These are phyloP conservation scores for Alternaria brassicae DNA, from an alignment of 2,329 filamentous ascomycete species.

Conservation along the genomic window DNA sequence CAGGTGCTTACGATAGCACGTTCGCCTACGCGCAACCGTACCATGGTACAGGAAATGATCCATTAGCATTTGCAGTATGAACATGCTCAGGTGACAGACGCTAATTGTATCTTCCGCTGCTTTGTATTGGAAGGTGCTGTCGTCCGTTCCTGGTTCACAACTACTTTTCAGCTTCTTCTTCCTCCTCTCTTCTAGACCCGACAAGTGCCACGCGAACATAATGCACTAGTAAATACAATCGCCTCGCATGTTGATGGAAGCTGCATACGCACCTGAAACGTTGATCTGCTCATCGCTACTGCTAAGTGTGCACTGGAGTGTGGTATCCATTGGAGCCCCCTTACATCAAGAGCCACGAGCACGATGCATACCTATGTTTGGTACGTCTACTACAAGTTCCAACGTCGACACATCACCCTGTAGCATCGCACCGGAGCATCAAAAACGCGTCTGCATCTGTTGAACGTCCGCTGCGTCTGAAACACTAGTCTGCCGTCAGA, in stretches of 20 bases:
- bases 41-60: background rate
- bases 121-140: background rate
- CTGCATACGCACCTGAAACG: background rate
- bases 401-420: background rate
- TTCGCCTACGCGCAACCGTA: background rate
- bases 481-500: conserved; percentile 21
- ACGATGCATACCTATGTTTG: conserved; percentile 3
- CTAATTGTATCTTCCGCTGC: background rate
- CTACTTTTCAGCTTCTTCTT: background rate
- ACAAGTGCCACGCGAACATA: background rate
- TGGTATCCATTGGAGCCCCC: background rate
- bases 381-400: background rate
- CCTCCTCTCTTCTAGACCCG: background rate
- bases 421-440: conserved; percentile 10
- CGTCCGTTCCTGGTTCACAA: background rate
- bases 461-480: conserved; percentile 13
- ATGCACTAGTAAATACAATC: background rate
- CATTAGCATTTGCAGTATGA: background rate
- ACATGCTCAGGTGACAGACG: background rate
- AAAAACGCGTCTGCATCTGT: conserved; percentile 12
- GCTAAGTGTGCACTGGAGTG: background rate
- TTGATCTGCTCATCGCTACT: background rate
- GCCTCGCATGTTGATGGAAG: background rate
- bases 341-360: background rate
- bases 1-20: background rate